Conservation (phyloP, 805 yeast species). For the Maudiozyma saulgeensis region DNA sequence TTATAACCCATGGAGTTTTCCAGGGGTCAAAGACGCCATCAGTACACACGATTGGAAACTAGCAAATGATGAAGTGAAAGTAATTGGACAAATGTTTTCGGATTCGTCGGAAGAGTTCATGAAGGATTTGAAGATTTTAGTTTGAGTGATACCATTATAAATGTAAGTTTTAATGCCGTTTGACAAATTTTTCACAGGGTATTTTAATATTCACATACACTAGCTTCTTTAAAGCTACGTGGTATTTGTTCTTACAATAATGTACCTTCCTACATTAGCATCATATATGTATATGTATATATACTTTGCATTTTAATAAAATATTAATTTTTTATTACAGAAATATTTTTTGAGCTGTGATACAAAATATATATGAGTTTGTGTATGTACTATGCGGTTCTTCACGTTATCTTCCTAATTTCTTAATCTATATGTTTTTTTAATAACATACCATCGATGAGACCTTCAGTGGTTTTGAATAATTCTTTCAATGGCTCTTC, state of each 20-base stretch:
- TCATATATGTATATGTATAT: neutral
- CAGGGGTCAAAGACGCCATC: constrained; percentile 65
- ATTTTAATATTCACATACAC: no score
- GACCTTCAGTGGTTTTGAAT: constrained; percentile 3
- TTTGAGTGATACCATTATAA: neutral
- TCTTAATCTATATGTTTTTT: constrained; percentile 8
- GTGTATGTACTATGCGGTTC: neutral
- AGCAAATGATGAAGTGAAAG: constrained; percentile 45
- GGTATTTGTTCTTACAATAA: no score
- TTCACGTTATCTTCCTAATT: neutral
- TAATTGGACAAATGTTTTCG: constrained; percentile 31
- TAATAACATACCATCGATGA: constrained; percentile 15
- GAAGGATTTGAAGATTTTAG: constrained; percentile 11
- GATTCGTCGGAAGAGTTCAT: constrained; percentile 21
- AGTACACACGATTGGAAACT: constrained; percentile 37
- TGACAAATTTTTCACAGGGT: no score
- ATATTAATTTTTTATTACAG: neutral
- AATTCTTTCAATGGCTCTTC: constrained; percentile 1
- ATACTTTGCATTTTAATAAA: neutral
- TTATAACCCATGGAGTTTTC: constrained; percentile 44
- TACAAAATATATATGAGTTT: neutral
- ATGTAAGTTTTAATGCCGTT: neutral
- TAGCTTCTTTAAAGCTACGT: no score
- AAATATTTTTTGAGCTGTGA: neutral
- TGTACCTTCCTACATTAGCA: neutral